These are phyloP conservation scores for Aspergillus flavus DNA, from an alignment of 2,329 filamentous ascomycete genomes.

Conservation along the genomic window DNA sequence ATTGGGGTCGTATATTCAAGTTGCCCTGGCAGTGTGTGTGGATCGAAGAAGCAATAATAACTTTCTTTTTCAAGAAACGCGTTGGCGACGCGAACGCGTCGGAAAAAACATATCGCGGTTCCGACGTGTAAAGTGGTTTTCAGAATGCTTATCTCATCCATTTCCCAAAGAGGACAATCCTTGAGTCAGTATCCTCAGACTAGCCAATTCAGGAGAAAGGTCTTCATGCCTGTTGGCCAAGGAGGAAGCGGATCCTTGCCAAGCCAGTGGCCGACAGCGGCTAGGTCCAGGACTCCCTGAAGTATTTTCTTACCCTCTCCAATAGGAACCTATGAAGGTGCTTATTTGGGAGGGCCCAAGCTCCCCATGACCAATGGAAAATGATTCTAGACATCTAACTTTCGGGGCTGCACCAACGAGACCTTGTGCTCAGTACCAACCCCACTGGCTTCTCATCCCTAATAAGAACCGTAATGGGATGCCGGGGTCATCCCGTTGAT, in stretches of 20 bases:
- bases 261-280: constrained; percentile 1
- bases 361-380: constrained; percentile 9
- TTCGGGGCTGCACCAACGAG: constrained; percentile 19
- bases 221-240: constrained; percentile 16
- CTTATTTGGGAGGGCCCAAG: constrained; percentile 9
- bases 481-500: constrained; percentile 8
- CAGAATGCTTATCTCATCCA: neutral
- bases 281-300: neutral
- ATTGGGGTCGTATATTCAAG: neutral
- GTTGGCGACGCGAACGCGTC: constrained; percentile 17
- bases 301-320: constrained; percentile 6
- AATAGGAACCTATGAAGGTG: constrained; percentile 6
- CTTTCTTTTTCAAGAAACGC: constrained; percentile 20
- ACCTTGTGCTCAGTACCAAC: constrained; percentile 12
- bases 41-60: neutral
- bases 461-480: constrained; percentile 6
- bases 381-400: constrained; percentile 5
- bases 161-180: neutral
- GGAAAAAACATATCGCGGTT: constrained; percentile 21
- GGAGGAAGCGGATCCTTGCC: constrained; percentile 21
- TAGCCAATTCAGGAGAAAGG: constrained; percentile 16
- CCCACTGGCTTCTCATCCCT: constrained; percentile 12
- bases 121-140: constrained; percentile 42
- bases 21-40: neutral
- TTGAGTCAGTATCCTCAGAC: neutral